phyloP scores from a whole-genome alignment of 202 grass and related monocot genomes.

The Panicum hallii region DNA sequence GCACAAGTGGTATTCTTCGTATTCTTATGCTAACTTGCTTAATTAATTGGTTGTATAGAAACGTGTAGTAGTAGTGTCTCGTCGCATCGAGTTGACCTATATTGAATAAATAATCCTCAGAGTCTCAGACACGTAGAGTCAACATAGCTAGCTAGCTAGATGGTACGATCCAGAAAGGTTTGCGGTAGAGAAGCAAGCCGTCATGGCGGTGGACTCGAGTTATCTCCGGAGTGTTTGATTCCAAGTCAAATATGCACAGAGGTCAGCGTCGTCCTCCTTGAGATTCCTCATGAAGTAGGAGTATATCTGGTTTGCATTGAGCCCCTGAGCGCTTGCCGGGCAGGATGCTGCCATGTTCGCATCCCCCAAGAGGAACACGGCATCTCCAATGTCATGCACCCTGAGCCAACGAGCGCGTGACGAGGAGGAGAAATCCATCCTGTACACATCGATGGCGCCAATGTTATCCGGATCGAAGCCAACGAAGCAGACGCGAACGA shows the following conservation, averaged over 20 bases:
- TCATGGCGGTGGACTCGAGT: not conserved
- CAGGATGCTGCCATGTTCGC: not conserved
- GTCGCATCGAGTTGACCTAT: too few relatives aligned
- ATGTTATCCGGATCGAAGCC: not conserved
- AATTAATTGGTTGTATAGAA: too few relatives aligned
- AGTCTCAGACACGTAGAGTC: not conserved
- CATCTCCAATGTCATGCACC: conserved; percentile 8
- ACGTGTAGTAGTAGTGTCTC: too few relatives aligned
- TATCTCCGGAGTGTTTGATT: not conserved
- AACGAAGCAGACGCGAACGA: not conserved
- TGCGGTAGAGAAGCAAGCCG: not conserved
- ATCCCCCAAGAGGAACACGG: not conserved
- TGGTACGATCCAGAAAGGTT: conserved; percentile 6
- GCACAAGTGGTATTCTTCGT: too few relatives aligned
- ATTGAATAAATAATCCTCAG: too few relatives aligned
- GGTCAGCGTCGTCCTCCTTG: not conserved
- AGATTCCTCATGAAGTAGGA: conserved; percentile 3
- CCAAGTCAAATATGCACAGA: not conserved
- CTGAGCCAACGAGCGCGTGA: not conserved
- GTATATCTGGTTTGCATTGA: not conserved
- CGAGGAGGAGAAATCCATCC: not conserved
- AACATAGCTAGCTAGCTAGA: not conserved
- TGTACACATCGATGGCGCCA: not conserved
- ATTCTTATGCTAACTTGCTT: too few relatives aligned
- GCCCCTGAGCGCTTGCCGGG: not conserved